Percentiles rank a stretch among this genome's conserved stretches.
These are phyloP conservation scores for Psilocybe tampanensis DNA, from an alignment of 768 basidiomycete species.

Conservation along the genomic window DNA sequence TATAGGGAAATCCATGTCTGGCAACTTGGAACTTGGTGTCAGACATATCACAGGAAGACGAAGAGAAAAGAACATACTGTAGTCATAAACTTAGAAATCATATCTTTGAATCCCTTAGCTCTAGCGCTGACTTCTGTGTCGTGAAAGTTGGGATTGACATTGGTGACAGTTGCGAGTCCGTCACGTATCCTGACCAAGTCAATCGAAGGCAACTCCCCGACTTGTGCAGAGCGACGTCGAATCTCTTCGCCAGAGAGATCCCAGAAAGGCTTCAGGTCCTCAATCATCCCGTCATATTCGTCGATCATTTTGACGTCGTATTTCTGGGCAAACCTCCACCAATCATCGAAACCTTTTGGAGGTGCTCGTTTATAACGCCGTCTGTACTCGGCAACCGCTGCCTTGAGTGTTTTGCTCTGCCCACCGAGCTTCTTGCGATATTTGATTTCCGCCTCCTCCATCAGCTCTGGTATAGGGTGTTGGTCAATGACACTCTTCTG, in stretches of 20 bases:
- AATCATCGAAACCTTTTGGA: slow-evolving; percentile 88
- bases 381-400: slow-evolving; percentile 83
- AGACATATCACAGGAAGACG: background rate
- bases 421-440: slow-evolving; percentile 65
- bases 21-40: slow-evolving; percentile 54
- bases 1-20: slow-evolving; percentile 94
- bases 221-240: slow-evolving; percentile 61
- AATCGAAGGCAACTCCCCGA: slow-evolving; percentile 79
- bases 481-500: slow-evolving; percentile 23
- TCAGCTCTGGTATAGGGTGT: slow-evolving; percentile 86
- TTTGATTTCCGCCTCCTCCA: slow-evolving; percentile 79
- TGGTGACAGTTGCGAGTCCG: slow-evolving; percentile 62
- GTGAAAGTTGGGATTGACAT: slow-evolving; percentile 58
- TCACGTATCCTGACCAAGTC: slow-evolving; percentile 80
- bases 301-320: slow-evolving; percentile 81
- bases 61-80: slow-evolving; percentile 42
- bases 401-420: slow-evolving; percentile 80
- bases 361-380: slow-evolving; percentile 77
- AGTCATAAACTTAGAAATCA: slow-evolving; percentile 72
- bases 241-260: slow-evolving; percentile 71
- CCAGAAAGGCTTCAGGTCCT: slow-evolving; percentile 89
- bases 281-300: slow-evolving; percentile 82
- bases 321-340: slow-evolving; percentile 81
- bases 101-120: slow-evolving; percentile 73
- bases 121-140: slow-evolving; percentile 76